A percentile compares a stretch with the other conserved stretches of the same genome.
Conservation (phyloP, 2,329 filamentous ascomycete genomes). For the Boeremia exigua region DNA sequence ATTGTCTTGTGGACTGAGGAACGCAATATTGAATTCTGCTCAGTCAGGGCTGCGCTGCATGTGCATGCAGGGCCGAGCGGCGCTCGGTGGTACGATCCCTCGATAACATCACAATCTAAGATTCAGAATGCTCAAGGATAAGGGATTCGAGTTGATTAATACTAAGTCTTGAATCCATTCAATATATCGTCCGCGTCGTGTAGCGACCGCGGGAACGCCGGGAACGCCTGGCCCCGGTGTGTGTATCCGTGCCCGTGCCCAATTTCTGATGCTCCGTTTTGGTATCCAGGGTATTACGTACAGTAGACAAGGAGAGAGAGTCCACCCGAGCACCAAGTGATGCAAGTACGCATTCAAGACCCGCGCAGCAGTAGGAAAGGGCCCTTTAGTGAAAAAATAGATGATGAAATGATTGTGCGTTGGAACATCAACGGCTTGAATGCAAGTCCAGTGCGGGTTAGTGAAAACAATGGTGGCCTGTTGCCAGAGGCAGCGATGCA, state of each 20-base stretch:
- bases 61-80: neutral
- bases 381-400: neutral
- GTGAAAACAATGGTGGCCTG: constrained; percentile 3
- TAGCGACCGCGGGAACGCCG: constrained; percentile 12
- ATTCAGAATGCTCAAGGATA: neutral
- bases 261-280: constrained; percentile 22
- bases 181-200: constrained; percentile 8
- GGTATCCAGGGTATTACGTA: constrained; percentile 26
- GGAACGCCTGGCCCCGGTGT: constrained; percentile 9
- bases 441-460: constrained; percentile 13
- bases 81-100: neutral
- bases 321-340: constrained; percentile 1
- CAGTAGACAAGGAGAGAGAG: neutral
- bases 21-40: neutral
- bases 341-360: constrained; percentile 3
- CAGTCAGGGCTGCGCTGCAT: neutral
- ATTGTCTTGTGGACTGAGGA: neutral
- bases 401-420: constrained; percentile 1
- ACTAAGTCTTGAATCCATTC: constrained; percentile 7
- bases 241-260: constrained; percentile 3
- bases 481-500: neutral
- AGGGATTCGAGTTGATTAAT: constrained; percentile 10
- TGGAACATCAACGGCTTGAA: constrained; percentile 6
- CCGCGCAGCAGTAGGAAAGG: constrained; percentile 1
- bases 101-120: neutral